Base-by-base conservation (phyloP, 176 grass and related monocot genomes). In the Tuctoria greenei region DNA sequence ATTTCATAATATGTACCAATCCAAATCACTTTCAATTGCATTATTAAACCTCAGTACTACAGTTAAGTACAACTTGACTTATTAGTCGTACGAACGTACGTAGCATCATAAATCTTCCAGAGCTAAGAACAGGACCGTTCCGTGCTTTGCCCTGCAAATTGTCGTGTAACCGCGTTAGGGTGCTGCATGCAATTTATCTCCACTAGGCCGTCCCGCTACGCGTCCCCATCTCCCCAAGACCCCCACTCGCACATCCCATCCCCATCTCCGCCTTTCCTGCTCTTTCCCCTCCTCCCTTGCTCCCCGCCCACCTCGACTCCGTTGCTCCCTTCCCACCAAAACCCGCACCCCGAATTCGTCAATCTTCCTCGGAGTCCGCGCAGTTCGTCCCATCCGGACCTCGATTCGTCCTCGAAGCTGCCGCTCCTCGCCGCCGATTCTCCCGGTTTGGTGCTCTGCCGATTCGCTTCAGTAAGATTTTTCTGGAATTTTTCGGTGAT, bases 171-270 rank as follows among this genome's bases (percentile, higher is more conserved):
- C 66, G 5, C 0, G 9, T 26, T 20, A 51, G 62, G 62, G 75
- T 79, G 86, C 20, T 1, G 10, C 80, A 54, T 79, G 71, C 75
- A 55, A 88, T 63, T 79, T 70, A 54, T 88, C 57, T 69, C 51
- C 38, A 55, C 74, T 4, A 26, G 45, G 18, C 26, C 61, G 20
- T 12, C 61, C n/a, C 44, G 69, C 86, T 88, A 83, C 44, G 69
- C 80, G 80, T 88, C 75, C 80, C 86, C 80, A 39, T 79, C 69
- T 49, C 31, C 25, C 43, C 60, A 38, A 51, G 44, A 51, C 74
- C 31, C 31, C 60, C 17, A 77, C 60, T 76, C 44, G 65, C 61
- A 64, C 61, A 64, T 65, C 31, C 61, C 60, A 37, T 38, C 28
- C 38, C 46, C 80, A 43, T 26, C 62, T 38, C 17, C 17, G 6